A percentile compares a stretch with the other conserved stretches of the same genome.
Conservation (phyloP, 164 flowering plant species). For the Liriodendron chinense region DNA sequence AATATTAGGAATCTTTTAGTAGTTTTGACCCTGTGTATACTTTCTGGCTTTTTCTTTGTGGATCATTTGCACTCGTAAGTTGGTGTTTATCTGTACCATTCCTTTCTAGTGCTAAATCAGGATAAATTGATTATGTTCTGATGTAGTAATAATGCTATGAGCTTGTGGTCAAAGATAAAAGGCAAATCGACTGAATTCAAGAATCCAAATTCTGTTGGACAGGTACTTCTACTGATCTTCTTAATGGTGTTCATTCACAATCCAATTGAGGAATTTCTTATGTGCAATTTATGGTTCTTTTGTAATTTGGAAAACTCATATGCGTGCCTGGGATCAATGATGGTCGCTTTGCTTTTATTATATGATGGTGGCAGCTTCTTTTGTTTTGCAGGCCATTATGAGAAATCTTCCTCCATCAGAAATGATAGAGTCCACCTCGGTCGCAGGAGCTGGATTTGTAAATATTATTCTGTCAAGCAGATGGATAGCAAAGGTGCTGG, state of each 20-base stretch:
- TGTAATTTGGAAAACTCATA: background rate
- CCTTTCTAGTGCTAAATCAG: background rate
- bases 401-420: constrained; percentile 74
- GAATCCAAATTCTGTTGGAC: constrained; percentile 71
- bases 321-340: background rate
- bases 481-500: constrained; percentile 87
- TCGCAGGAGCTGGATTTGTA: constrained; percentile 93
- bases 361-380: background rate
- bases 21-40: background rate
- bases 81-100: background rate
- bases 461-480: constrained; percentile 61
- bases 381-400: constrained; percentile 57
- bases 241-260: background rate
- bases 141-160: constrained; percentile 91
- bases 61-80: background rate
- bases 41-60: background rate
- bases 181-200: constrained; percentile 49
- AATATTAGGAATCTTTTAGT: background rate
- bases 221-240: constrained; percentile 39
- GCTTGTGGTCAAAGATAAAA: constrained; percentile 69
- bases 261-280: background rate
- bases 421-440: constrained; percentile 70
- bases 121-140: background rate
- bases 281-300: background rate
- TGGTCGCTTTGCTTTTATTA: background rate